Evolutionary conservation across 495 filamentous ascomycete genomes (phyloP), one percentile per base, ranked within the genome.

Genomic region (Daldinia bambusicola): DNA sequence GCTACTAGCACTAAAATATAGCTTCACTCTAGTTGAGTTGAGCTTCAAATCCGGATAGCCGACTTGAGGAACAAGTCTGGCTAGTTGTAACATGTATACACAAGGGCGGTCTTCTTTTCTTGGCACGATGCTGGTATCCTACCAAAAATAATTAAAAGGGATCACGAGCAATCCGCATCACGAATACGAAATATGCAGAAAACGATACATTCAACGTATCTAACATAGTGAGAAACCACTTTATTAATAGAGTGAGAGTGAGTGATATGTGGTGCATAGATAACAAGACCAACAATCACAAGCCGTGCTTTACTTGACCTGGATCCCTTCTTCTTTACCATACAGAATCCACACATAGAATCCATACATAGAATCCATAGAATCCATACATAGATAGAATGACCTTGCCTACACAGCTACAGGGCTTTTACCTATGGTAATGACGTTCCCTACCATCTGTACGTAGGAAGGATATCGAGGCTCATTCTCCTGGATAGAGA

Each of bases 1-100:
- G 9, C 43, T 48, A 48, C 16, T 48, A 48, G 18, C 18, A 48
- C 20, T 48, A 48, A 4, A 18, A 8, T 22, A 10, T 13, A 4
- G 43, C 43, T 48, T 48, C 16, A 12, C 16, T 48, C 9, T 9
- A 20, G 43, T 22, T 48, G 43, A 20, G 9, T 48, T 48, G 16
- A 20, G 9, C 20, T 48, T 48, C 8, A 48, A 48, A 9, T 3
- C 6, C 26, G 20, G 18, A 45, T 2, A 51, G 9, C 16, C 22
- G 16, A 16, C 26, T 61, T 48, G 56, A 45, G 22, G 36, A 13
- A n/a, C 12, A 22, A 40, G 26, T 20, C 30, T 48, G 45, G 6
- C 45, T 7, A 32, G 14, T 52, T 69, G 16, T 14, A 22, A 63
- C 50, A 34, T 45, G 26, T 14, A 51, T 37, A 61, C 36, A n/a